phyloP scores from a whole-genome alignment of 2,329 filamentous ascomycete species.

The Xylaria sp. region DNA sequence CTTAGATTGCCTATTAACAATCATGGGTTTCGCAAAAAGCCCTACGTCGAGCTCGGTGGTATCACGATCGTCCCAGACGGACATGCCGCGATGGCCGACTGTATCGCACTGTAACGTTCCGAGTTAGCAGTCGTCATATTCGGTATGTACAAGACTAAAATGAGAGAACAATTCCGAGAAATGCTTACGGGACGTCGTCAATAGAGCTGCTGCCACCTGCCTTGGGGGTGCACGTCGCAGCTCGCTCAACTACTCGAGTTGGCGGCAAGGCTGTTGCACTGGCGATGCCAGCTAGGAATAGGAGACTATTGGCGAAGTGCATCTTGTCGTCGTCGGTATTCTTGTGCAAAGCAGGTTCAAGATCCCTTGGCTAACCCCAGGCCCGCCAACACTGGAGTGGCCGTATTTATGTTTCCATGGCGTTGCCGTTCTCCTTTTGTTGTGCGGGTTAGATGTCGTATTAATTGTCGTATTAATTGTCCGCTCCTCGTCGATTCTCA shows the following conservation, averaged over 20 bases:
- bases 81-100: conserved; percentile 29
- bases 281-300: conserved; percentile 9
- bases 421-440: not conserved
- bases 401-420: conserved; percentile 5
- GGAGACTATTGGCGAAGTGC: conserved; percentile 6
- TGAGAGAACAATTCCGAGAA: too few species aligned
- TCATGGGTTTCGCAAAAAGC: too few species aligned
- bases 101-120: conserved; percentile 20
- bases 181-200: conserved; percentile 30
- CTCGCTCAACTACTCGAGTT: conserved; percentile 27
- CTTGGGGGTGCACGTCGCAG: conserved; percentile 26
- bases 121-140: not conserved
- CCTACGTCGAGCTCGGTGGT: conserved; percentile 19
- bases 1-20: too few species aligned
- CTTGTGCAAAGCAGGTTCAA: not conserved
- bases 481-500: conserved; percentile 7
- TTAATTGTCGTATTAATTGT: not conserved
- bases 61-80: conserved; percentile 35
- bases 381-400: not conserved
- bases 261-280: conserved; percentile 8
- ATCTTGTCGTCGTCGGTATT: conserved; percentile 7
- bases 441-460: not conserved
- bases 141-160: too few species aligned
- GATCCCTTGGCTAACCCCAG: not conserved
- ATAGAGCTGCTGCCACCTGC: conserved; percentile 29